Conservation (phyloP, 2,329 filamentous ascomycete genomes). For the Ilyonectria robusta region DNA sequence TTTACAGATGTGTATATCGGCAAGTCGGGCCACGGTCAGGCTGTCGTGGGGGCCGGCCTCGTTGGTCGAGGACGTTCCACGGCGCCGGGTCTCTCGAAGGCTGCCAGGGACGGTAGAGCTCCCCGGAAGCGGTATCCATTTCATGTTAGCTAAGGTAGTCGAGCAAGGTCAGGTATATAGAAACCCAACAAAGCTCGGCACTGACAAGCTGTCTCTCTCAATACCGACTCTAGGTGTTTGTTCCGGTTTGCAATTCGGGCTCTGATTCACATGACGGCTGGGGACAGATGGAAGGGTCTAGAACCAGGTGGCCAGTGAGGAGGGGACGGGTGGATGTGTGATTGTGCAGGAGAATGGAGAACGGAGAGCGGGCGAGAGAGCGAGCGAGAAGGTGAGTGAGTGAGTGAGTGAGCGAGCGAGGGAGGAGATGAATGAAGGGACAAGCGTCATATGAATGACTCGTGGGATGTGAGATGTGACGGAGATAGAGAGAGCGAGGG, state of each 20-base stretch:
- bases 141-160: constrained; percentile 37
- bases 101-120: constrained; percentile 33
- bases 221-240: constrained; percentile 4
- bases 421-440: constrained; percentile 4
- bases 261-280: constrained; percentile 2
- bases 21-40: constrained; percentile 31
- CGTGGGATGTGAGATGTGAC: constrained; percentile 1
- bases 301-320: neutral
- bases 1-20: constrained; percentile 36
- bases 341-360: neutral
- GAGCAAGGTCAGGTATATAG: constrained; percentile 42
- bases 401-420: neutral
- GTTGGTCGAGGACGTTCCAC: constrained; percentile 29
- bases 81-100: constrained; percentile 35
- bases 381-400: neutral
- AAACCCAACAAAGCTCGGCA: constrained; percentile 42
- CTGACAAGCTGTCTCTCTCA: constrained; percentile 40
- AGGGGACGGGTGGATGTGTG: neutral
- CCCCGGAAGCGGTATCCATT: constrained; percentile 34
- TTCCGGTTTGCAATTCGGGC: neutral
- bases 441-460: constrained; percentile 7
- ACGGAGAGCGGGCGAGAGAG: neutral
- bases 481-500: neutral
- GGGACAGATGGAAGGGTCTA: constrained; percentile 1
- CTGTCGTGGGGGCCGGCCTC: constrained; percentile 34